Evolutionary conservation across 2,329 filamentous ascomycete genomes (phyloP).

Genomic region (Nothomitra cinnamomea): DNA sequence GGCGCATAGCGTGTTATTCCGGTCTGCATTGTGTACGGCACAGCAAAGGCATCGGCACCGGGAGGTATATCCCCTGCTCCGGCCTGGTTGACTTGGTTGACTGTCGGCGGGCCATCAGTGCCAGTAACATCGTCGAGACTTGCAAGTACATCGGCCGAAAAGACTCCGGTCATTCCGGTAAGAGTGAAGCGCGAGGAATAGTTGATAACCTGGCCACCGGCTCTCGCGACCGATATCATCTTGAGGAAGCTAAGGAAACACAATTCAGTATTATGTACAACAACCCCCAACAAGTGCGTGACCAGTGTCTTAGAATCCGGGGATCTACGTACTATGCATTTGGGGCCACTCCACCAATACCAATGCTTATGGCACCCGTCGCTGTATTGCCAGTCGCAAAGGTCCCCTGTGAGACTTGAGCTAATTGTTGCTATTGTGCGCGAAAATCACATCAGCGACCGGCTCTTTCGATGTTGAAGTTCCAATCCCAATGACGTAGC

Average conservation of each 20-base stretch:
- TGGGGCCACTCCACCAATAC: conserved; percentile 25
- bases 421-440: conserved; percentile 4
- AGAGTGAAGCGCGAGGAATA: conserved; percentile 49
- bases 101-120: conserved; percentile 22
- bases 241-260: conserved; percentile 34
- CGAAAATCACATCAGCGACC: conserved; percentile 3
- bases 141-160: conserved; percentile 25
- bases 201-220: conserved; percentile 38
- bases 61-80: conserved; percentile 7
- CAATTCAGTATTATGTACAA: not conserved
- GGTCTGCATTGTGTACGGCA: conserved; percentile 21
- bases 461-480: not conserved
- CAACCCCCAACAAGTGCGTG: conserved; percentile 10
- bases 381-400: conserved; percentile 26
- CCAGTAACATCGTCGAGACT: conserved; percentile 21
- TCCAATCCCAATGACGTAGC: not conserved
- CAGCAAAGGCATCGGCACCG: conserved; percentile 12
- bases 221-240: conserved; percentile 36
- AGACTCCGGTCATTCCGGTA: conserved; percentile 43
- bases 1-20: conserved; percentile 23
- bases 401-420: conserved; percentile 1
- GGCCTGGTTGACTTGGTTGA: conserved; percentile 15
- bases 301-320: not conserved
- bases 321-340: conserved; percentile 37
- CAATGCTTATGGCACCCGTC: conserved; percentile 27